Evolutionary conservation across 768 basidiomycete species (phyloP), one percentile per base, ranked within the genome.

Genomic region (Hirschioporus abietinus): DNA sequence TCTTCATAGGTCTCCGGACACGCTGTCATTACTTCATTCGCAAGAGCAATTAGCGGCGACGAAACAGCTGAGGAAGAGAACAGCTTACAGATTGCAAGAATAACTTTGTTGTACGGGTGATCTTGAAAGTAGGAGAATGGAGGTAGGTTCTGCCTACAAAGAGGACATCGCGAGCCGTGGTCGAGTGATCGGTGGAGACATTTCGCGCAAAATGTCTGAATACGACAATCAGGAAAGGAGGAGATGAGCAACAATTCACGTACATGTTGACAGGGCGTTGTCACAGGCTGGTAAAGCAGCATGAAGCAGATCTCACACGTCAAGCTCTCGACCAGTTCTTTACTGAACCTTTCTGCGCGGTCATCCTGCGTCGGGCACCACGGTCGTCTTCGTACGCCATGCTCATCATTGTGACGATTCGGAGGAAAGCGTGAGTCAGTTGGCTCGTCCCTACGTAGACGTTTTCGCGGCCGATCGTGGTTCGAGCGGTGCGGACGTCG

Each of bases 221-320:
- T 24, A 7, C 42, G 59, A 66, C 35, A 63, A 10, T 74, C 66
- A 70, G 69, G 61, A 35, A 65, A 69, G 69, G 60, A 35, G 65
- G 66, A 20, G 42, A 36, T 66, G 70, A 57, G 61, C 62, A 64
- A 66, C 63, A 63, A 61, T 18, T 17, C 61, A 82, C 89, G 73
- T 73, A 92, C 93, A 78, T 99, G 96, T 76, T 98, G 96, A 76
- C 96, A 98, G 15, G 93, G 92, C 2, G 96, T 92, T 18, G 96
- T 98, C 63, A 95, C 82, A 6, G 96, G 95, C 69, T 93, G 87
- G 77, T 88, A 88, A 70, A 95, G 81, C 52, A 97, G 78, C 73
- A 84, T 83, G 73, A 91, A 91, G 78, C 96, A 99, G 35, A 99
- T 95, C 76, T 95, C 92, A 76, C 96, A 99, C 23, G 86, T 89